Conservation (phyloP, 116 monocot genomes). For the Dioscorea cayenensis region DNA sequence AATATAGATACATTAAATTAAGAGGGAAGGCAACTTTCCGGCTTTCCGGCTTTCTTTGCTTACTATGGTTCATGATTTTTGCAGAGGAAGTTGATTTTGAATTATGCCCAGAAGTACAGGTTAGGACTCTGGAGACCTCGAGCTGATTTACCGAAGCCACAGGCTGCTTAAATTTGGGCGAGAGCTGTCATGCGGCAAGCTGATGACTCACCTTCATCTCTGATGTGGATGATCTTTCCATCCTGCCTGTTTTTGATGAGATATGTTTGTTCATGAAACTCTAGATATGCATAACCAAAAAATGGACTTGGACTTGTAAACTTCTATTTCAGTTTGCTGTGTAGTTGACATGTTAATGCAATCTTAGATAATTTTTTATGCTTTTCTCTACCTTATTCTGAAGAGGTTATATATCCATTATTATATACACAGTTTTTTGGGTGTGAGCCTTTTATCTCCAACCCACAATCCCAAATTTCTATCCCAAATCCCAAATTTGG, state of each 20-base stretch:
- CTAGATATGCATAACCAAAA: no score
- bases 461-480: no score
- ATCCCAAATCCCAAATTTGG: no score
- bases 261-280: no score
- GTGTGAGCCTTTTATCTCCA: no score
- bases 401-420: no score
- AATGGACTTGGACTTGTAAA: no score
- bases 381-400: no score
- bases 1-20: background rate
- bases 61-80: background rate
- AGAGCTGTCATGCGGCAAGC: background rate
- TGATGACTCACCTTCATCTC: background rate
- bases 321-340: no score
- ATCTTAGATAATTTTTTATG: no score
- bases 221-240: background rate
- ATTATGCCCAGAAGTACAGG: slow-evolving; percentile 47
- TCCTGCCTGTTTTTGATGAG: background rate
- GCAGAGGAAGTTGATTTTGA: slow-evolving; percentile 57
- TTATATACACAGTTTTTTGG: no score
- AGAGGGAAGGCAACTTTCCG: background rate
- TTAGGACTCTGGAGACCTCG: slow-evolving; percentile 54
- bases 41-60: background rate
- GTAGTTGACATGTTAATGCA: no score
- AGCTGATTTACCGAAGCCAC: slow-evolving; percentile 8
- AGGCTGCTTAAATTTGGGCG: background rate